Base-by-base conservation (phyloP, 805 yeast genomes). In the Metahyphopichia silvanorum region DNA sequence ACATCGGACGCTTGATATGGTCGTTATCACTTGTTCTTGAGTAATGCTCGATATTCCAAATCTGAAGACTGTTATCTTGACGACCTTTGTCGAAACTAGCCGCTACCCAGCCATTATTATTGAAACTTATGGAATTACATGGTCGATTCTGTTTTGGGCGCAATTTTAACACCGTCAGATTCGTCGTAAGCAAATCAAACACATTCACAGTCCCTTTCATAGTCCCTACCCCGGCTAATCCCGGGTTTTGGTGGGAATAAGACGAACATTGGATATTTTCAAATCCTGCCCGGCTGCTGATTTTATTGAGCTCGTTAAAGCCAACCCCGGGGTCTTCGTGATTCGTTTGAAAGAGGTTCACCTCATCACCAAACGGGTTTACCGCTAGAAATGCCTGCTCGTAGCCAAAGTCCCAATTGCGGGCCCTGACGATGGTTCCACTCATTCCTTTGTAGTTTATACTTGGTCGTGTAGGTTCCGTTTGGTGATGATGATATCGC, bases 281-380 rank as follows among this genome's bases (percentile, higher is more conserved):
- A 51, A 86, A 82, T 6, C 86, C 88, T 17, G 73, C 67, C 36
- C 77, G 64, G 7, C 75, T 74, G 29, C 57, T 58, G n/a, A 76
- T 46, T 43, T 74, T 79, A 14, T 62, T 47, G 13, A 83, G 63
- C 8, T 73, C 76, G 29, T 73, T 73, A 32, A 60, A 48, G 32
- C 77, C 82, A 6, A 71, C 66, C 16, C 71, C 72, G 14, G 72
- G 71, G 17, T 65, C 64, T 29, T 53, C 57, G 33, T 50, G 64
- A 38, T 53, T 52, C 13, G 84, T 77, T 40, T 73, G 75, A 47
- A 80, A 82, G 8, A 85, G 66, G 0, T 82, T 62, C 2, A 86
- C 80, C 44, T 83, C 91, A 51, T 88, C 96, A 2, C 94, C 80
- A 18, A 85, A 70, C 2, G 95, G 93, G 42, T 77, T 82, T 5